Conservation (phyloP, 805 yeast species). For the Metschnikowia bowlesiae region DNA sequence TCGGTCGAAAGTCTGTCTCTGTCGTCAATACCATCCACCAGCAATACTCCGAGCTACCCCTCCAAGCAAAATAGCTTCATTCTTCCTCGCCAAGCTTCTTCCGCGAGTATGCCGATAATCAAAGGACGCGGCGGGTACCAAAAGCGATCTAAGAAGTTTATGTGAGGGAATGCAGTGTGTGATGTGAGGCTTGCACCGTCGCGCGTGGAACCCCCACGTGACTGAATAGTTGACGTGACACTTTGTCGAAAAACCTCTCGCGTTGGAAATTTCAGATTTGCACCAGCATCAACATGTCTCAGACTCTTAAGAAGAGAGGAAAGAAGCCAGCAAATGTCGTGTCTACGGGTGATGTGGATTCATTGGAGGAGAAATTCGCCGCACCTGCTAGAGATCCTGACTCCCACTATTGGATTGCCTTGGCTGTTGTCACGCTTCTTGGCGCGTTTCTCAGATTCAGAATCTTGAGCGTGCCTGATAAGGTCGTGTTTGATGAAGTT, state of each 20-base stretch:
- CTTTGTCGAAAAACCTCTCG: not conserved
- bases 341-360: slow-evolving; percentile 6
- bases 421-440: slow-evolving; percentile 34
- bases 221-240: not conserved
- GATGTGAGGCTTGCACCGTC: not conserved
- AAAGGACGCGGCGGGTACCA: slow-evolving; percentile 45
- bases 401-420: slow-evolving; percentile 29
- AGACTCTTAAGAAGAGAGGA: slow-evolving; percentile 25
- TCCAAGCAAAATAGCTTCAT: not conserved
- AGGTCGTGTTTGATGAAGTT: slow-evolving; percentile 83
- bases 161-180: slow-evolving; percentile 18
- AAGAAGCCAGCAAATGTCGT: slow-evolving; percentile 16
- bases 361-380: not conserved
- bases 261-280: not conserved
- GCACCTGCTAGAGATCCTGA: slow-evolving; percentile 23
- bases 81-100: slow-evolving; percentile 1
- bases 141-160: slow-evolving; percentile 36
- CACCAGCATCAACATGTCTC: slow-evolving; percentile 20
- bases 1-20: slow-evolving; percentile 6
- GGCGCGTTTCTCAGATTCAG: slow-evolving; percentile 57
- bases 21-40: not conserved
- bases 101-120: slow-evolving; percentile 24
- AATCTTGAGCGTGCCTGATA: slow-evolving; percentile 58
- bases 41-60: not conserved
- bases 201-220: not conserved